phyloP scores from a whole-genome alignment of 2,329 filamentous ascomycete species.

The Neopestalotiopsis rosae region DNA sequence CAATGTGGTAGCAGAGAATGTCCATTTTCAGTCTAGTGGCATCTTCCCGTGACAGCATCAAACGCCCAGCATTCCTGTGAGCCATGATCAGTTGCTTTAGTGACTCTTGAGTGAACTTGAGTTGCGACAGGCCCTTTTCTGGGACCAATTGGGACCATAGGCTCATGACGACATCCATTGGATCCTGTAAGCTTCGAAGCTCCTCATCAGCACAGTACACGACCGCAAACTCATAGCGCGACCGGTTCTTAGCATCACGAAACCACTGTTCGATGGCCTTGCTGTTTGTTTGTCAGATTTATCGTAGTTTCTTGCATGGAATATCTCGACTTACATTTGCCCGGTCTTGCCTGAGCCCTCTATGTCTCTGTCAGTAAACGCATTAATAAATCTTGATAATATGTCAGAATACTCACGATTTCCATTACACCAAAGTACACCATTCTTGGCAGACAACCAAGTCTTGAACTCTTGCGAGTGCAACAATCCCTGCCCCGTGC shows the following conservation, averaged over 20 bases:
- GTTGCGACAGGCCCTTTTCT: background rate
- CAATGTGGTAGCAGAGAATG: background rate
- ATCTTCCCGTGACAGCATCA: background rate
- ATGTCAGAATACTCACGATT: background rate
- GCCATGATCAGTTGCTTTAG: background rate
- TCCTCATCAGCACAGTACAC: background rate
- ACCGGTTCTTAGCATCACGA: background rate
- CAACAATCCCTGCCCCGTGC: background rate
- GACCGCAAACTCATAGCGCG: background rate
- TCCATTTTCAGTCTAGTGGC: background rate
- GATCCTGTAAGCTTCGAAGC: background rate
- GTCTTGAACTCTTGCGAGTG: background rate
- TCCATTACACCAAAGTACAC: background rate
- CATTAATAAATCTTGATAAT: accelerated
- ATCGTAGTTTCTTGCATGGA: too few relatives aligned
- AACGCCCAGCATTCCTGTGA: background rate
- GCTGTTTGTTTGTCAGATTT: background rate
- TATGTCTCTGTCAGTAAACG: background rate
- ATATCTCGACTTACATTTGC: background rate
- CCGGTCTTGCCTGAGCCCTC: background rate
- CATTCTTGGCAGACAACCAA: background rate
- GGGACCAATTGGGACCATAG: background rate
- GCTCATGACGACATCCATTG: background rate
- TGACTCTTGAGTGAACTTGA: background rate
- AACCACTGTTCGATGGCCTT: background rate